These are phyloP conservation scores for Verticillium klebahnii DNA, from an alignment of 2,329 filamentous ascomycete species.

Conservation along the genomic window DNA sequence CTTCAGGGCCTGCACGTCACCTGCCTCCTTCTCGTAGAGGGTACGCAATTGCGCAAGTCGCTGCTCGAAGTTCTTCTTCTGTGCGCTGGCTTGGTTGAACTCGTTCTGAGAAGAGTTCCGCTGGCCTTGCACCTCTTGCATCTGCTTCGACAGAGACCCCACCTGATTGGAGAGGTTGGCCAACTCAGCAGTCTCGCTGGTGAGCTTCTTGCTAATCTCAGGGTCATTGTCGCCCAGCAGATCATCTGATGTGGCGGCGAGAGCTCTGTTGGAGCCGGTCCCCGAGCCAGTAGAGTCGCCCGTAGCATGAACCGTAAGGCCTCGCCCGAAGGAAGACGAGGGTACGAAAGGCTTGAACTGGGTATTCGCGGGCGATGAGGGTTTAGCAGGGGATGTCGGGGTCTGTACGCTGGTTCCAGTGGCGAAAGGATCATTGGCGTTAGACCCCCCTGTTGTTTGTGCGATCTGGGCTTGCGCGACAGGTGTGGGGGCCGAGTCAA, in stretches of 20 bases:
- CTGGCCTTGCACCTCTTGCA: slow-evolving; percentile 87
- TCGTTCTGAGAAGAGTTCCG: slow-evolving; percentile 76
- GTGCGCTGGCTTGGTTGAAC: slow-evolving; percentile 71
- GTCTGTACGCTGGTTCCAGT: slow-evolving; percentile 40
- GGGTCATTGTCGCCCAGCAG: slow-evolving; percentile 87
- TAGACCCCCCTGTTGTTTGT: slow-evolving; percentile 72
- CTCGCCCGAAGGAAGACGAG: slow-evolving; percentile 86
- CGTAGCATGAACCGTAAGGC: slow-evolving; percentile 70
- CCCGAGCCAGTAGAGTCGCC: slow-evolving; percentile 52
- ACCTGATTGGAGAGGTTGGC: slow-evolving; percentile 97
- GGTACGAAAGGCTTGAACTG: slow-evolving; percentile 89
- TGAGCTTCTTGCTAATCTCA: slow-evolving; percentile 82
- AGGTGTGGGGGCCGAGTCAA: slow-evolving; percentile 56
- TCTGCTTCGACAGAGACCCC: slow-evolving; percentile 83
- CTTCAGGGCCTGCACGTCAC: slow-evolving; percentile 78
- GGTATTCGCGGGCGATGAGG: slow-evolving; percentile 39
- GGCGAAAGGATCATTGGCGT: slow-evolving; percentile 58
- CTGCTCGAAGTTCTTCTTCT: slow-evolving; percentile 91
- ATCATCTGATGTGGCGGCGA: slow-evolving; percentile 62
- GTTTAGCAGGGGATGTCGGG: slow-evolving; percentile 50
- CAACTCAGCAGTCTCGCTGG: slow-evolving; percentile 83
- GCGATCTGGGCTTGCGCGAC: slow-evolving; percentile 54
- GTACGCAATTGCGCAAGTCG: slow-evolving; percentile 80
- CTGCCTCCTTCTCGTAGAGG: slow-evolving; percentile 90
- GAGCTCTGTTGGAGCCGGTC: slow-evolving; percentile 29